These are phyloP conservation scores for Digitaria exilis DNA, from an alignment of 202 grass and related monocot genomes.

Conservation along the genomic window DNA sequence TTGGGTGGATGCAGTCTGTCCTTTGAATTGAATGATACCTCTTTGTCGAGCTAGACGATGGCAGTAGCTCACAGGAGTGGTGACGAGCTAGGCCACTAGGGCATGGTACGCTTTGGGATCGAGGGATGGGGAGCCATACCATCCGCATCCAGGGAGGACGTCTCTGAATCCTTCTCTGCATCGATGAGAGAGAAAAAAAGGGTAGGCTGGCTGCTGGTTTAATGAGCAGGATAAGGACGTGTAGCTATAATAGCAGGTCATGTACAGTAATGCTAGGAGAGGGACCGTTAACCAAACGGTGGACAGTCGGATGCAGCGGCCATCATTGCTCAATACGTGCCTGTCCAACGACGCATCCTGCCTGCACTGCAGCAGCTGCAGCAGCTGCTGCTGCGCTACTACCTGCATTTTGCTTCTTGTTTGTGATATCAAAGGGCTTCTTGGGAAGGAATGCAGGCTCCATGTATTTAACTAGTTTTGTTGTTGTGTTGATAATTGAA, in stretches of 20 bases:
- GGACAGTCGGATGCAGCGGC: slow-evolving; percentile 8
- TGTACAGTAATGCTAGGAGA: slow-evolving; percentile 24
- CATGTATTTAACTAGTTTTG: neutral
- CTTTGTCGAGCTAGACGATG: neutral
- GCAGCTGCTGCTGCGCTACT: neutral
- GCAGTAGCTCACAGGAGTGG: neutral
- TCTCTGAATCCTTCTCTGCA: neutral
- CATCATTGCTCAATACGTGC: slow-evolving; percentile 14
- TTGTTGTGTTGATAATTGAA: neutral
- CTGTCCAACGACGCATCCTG: neutral
- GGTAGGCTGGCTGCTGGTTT: neutral
- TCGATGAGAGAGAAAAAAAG: neutral
- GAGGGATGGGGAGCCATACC: neutral
- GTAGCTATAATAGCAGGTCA: neutral
- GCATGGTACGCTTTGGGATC: slow-evolving; percentile 16
- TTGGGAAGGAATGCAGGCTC: neutral
- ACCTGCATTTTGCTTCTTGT: neutral
- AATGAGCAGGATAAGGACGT: slow-evolving; percentile 33
- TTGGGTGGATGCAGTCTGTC: neutral
- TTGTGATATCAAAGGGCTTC: neutral
- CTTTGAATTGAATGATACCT: neutral
- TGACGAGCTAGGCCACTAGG: neutral
- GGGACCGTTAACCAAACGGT: neutral
- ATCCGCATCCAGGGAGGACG: neutral
- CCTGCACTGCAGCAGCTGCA: no score